These are phyloP conservation scores for Pythium aphanidermatum DNA, from an alignment of 352 stramenopile species.

Conservation along the genomic window DNA sequence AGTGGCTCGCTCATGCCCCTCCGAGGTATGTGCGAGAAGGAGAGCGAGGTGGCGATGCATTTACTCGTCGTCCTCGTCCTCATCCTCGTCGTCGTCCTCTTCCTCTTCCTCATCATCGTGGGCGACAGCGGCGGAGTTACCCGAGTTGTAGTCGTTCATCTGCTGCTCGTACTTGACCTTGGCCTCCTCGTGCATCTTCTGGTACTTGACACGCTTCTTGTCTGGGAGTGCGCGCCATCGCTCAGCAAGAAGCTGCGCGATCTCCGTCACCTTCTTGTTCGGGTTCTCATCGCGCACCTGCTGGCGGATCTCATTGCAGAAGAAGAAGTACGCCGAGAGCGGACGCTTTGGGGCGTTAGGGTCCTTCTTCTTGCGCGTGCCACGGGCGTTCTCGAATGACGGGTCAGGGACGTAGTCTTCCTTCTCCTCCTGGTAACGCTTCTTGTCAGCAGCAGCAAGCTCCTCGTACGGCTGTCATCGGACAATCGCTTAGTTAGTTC, in stretches of 20 bases:
- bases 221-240: slow-evolving; percentile 87
- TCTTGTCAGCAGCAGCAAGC: slow-evolving; percentile 80
- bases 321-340: slow-evolving; percentile 94
- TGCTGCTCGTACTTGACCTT: slow-evolving; percentile 85
- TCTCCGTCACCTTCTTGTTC: slow-evolving; percentile 92
- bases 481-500: slow-evolving; percentile 1
- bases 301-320: slow-evolving; percentile 91
- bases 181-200: slow-evolving; percentile 83
- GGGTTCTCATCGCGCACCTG: slow-evolving; percentile 90
- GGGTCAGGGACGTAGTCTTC: slow-evolving; percentile 86
- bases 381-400: slow-evolving; percentile 61
- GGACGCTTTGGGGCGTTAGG: slow-evolving; percentile 92
- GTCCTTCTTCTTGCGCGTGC: slow-evolving; percentile 87
- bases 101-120: slow-evolving; percentile 52
- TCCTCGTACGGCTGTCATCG: slow-evolving; percentile 70
- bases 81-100: slow-evolving; percentile 60
- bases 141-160: slow-evolving; percentile 88
- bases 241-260: slow-evolving; percentile 76
- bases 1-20: slow-evolving; percentile 3
- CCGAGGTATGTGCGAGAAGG: not conserved
- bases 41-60: slow-evolving; percentile 1
- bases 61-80: slow-evolving; percentile 70
- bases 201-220: slow-evolving; percentile 89
- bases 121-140: slow-evolving; percentile 29
- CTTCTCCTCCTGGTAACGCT: slow-evolving; percentile 85